Evolutionary conservation across 2,329 filamentous ascomycete genomes (phyloP).

Genomic region (Blastomyces emzantsi): DNA sequence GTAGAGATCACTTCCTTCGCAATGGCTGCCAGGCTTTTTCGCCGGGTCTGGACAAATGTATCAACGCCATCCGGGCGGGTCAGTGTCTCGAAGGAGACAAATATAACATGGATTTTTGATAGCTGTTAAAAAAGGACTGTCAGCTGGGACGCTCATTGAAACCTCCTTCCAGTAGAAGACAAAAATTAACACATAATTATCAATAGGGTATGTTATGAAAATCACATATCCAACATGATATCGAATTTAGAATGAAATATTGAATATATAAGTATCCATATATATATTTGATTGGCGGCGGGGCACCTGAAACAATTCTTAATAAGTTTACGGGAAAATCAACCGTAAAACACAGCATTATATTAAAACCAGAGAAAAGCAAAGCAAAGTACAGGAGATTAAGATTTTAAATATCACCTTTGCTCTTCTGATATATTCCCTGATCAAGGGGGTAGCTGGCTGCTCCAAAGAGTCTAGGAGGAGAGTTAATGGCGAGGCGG

Average conservation of each 20-base stretch:
- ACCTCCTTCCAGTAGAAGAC: not conserved
- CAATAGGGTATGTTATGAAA: not conserved
- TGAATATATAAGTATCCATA: not conserved
- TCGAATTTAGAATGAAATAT: not conserved
- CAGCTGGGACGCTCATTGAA: not conserved
- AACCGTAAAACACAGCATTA: not conserved
- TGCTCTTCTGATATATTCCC: constrained; percentile 66
- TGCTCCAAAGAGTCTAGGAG: constrained; percentile 81
- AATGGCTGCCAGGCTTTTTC: constrained; percentile 50
- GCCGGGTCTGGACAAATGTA: constrained; percentile 55
- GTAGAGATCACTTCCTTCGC: constrained; percentile 47
- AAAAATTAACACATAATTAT: not conserved
- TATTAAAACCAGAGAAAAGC: not conserved
- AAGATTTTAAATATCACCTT: constrained; percentile 43
- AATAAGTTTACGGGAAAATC: not conserved
- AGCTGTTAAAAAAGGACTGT: constrained; percentile 18
- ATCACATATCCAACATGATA: not conserved
- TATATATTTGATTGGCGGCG: not conserved
- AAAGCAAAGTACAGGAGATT: not conserved
- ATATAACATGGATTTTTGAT: constrained; percentile 60
- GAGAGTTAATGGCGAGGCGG: constrained; percentile 76
- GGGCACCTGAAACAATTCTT: not conserved
- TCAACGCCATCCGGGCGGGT: constrained; percentile 56
- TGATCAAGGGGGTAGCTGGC: constrained; percentile 58
- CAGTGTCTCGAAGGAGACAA: constrained; percentile 69